Base-by-base conservation (phyloP, 2,329 filamentous ascomycete genomes). In the Claviceps africana region DNA sequence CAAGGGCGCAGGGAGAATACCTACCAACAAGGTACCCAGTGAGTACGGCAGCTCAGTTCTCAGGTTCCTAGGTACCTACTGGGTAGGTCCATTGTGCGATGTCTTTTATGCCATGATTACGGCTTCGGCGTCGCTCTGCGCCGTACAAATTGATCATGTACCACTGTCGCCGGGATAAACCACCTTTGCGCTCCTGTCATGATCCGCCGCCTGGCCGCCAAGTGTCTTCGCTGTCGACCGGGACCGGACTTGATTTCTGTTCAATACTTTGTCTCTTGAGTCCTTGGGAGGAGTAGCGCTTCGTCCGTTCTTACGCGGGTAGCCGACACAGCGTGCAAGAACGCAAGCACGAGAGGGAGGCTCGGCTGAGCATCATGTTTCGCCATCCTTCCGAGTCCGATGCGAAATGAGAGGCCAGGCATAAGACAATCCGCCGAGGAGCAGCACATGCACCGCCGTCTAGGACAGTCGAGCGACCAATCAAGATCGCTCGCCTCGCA, bases 51-150 rank as follows among this genome's bases (percentile, higher is more conserved):
- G n/a, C n/a, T n/a, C n/a, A n/a, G n/a, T n/a, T n/a, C n/a, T n/a
- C n/a, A n/a, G n/a, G n/a, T n/a, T n/a, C n/a, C n/a, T n/a, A n/a
- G n/a, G n/a, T n/a, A n/a, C n/a, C n/a, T n/a, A n/a, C n/a, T n/a
- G n/a, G n/a, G n/a, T n/a, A n/a, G 10, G 45, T 46, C 17, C 31
- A 25, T n/a, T 21, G 30, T 35, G 45, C 35, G 30, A 47, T 47
- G 45, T 30, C 22, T 35, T 35, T 47, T 47, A 47, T 47, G 45
- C 45, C 45, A 47, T 47, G 45, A 47, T 47, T 47, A 47, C 45
- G 25, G 25, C 25, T 25, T 25, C 25, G 45, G 45, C 30, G 45
- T 47, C n/a, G 17, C 44, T 33, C 25, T 21, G 28, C 17, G 30
- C n/a, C 22, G 17, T 47, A 6, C 44, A 19, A 33, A 21, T 21